These are phyloP conservation scores for Chenopodium quinoa DNA, from an alignment of 148 eudicot species.

Conservation along the genomic window DNA sequence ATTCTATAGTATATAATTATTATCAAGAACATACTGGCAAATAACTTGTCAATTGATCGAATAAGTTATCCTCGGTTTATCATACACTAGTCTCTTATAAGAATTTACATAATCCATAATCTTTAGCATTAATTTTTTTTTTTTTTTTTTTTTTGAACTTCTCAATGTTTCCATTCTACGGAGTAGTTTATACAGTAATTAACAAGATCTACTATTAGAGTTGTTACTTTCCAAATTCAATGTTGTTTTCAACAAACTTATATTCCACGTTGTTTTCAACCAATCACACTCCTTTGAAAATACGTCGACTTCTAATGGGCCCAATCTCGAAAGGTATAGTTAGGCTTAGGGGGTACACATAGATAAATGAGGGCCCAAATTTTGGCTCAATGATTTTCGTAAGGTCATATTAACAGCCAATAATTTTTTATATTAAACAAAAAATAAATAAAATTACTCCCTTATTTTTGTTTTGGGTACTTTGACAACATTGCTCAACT, in stretches of 20 bases:
- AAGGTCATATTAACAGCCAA: not conserved
- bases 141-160: too few species aligned
- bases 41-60: too few species aligned
- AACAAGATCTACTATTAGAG: not conserved
- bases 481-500: not conserved
- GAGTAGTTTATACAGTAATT: not conserved
- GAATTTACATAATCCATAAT: too few species aligned
- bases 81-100: too few species aligned
- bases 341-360: not conserved
- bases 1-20: too few species aligned
- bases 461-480: not conserved
- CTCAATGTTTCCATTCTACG: not conserved
- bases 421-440: not conserved
- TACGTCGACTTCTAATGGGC: constrained; percentile 2
- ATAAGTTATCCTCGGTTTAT: too few species aligned
- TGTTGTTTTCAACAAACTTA: constrained; percentile 6
- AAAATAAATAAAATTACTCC: not conserved
- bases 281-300: constrained; percentile 10
- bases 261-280: not conserved
- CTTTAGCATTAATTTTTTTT: too few species aligned
- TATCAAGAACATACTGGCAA: too few species aligned
- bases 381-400: constrained; percentile 3
- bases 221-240: not conserved
- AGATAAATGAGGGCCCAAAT: not conserved
- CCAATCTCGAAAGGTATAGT: not conserved